Percentiles rank a stretch among this genome's conserved stretches.
Conservation (phyloP, 345 rosid genomes). For the Eucalyptus caleyi region DNA sequence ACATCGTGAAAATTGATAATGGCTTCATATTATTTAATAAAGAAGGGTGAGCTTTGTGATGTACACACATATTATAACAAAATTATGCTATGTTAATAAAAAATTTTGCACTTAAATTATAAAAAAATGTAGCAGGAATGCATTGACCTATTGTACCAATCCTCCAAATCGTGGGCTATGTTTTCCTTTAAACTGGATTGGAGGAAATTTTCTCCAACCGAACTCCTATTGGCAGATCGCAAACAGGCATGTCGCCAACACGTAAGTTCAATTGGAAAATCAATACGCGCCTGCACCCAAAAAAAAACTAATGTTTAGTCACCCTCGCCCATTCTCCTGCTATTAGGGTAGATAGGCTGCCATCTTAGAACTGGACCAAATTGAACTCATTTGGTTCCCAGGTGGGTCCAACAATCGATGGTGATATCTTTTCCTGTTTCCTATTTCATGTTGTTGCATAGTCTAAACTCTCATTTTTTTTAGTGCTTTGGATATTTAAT, state of each 20-base stretch:
- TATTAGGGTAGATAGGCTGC: not conserved
- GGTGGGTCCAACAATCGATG: not conserved
- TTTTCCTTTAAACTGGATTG: not conserved
- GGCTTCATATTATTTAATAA: not conserved
- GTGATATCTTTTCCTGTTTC: too few species aligned
- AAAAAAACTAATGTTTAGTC: not conserved
- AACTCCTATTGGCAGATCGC: not conserved
- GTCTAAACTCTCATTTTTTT: not conserved
- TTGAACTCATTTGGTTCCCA: not conserved
- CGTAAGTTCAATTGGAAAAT: not conserved
- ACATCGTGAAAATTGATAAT: not conserved
- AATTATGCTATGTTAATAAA: not conserved
- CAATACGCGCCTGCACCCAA: not conserved
- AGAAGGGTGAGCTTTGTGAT: not conserved
- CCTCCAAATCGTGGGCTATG: not conserved
- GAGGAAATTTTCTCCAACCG: not conserved
- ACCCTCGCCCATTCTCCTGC: not conserved
- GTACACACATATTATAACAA: not conserved
- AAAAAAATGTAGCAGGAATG: not conserved
- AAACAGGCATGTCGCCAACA: not conserved
- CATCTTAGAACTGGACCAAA: not conserved
- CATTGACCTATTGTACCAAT: not conserved
- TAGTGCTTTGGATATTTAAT: not conserved
- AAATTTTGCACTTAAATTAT: not conserved
- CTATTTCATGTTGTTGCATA: not conserved